These are phyloP conservation scores for Podila clonocystis DNA, from an alignment of 192 early-diverging fungal species.

Conservation along the genomic window DNA sequence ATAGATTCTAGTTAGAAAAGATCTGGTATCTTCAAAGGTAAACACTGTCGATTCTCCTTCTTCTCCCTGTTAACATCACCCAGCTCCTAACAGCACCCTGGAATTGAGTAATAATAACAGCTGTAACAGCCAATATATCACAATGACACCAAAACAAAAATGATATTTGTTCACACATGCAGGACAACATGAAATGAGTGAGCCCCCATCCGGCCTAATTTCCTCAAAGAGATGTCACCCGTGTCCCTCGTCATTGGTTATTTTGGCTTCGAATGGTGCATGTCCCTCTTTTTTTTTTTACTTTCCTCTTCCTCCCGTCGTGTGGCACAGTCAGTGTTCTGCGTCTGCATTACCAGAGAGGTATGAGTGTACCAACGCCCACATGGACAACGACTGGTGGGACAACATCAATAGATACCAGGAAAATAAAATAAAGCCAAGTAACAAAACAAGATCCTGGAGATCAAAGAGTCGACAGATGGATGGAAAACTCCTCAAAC, in stretches of 20 bases:
- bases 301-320: neutral
- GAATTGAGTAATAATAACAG: neutral
- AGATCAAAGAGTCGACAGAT: too few relatives aligned
- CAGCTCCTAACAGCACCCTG: neutral
- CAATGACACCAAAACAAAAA: too few relatives aligned
- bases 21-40: neutral
- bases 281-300: neutral
- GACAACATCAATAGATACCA: too few relatives aligned
- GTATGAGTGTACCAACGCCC: too few relatives aligned
- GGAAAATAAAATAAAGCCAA: too few relatives aligned
- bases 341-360: too few relatives aligned
- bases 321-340: too few relatives aligned
- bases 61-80: neutral
- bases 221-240: neutral
- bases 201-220: neutral
- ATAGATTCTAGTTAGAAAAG: too few relatives aligned
- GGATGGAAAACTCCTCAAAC: neutral
- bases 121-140: too few relatives aligned
- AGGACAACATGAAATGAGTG: neutral
- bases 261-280: neutral
- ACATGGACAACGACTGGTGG: too few relatives aligned
- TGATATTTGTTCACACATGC: constrained; percentile 1
- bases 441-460: too few relatives aligned
- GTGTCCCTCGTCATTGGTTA: neutral
- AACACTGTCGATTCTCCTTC: neutral